Evolutionary conservation across 805 yeast species (phyloP), one percentile per base, ranked within the genome.

Genomic region (Pichia insulana): DNA sequence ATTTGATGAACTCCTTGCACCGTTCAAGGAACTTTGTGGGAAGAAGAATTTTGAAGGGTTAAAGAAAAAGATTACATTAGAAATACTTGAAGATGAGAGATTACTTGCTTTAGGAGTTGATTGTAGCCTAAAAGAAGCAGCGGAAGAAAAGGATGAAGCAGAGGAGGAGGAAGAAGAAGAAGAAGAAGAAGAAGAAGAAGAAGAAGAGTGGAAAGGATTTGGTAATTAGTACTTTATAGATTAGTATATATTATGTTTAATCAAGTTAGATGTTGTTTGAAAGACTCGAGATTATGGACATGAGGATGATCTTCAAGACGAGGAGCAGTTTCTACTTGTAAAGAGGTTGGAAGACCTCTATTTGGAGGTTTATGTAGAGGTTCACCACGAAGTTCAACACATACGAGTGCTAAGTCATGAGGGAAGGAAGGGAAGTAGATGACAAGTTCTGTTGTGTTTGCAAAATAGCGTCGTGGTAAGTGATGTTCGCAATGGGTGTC

Each of bases 41-140:
- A 60, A 67, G n/a, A 68, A 73, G 3, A 60, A 65, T 28, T 69
- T 75, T 56, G 84, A 82, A 63, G 76, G 83, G 3, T 63, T 88
- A 46, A 75, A 85, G 59, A 65, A 68, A 38, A 80, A 77, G 52
- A 78, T 81, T 44, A 69, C 67, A 50, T 78, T 75, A 30, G 92
- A 85, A 30, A 70, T 90, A 0, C 64, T 84, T 32, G 64, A 65
- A 1, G 95, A 89, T 55, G 59, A 64, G 25, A 71, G 92, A 55
- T 66, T 87, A 37, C 57, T 58, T 19, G 68, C 68, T 28, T 85
- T 95, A 92, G 83, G 80, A 8, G 63, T 76, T 7, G 58, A 62
- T 6, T 63, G 61, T 34, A 34, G 37, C 46, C 42, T 42, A 54
- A 50, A 28, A 55, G 39, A 45, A 15, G 51, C 46, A 35, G 55